Conservation (phyloP, 2,329 filamentous ascomycete species). For the Aspergillus ruber region DNA sequence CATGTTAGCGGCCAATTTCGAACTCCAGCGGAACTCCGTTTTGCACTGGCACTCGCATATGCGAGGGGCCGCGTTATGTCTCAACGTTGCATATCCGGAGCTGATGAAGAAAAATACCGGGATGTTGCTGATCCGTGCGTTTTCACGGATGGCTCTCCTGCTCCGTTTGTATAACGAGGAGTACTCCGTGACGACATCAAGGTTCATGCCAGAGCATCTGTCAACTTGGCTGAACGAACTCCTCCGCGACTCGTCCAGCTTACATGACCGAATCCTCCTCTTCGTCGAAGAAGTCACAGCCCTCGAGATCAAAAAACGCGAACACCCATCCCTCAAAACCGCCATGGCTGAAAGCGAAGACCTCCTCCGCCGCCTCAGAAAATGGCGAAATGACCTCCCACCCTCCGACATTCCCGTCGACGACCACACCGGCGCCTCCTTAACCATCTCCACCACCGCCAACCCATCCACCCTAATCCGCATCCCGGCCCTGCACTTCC, state of each 20-base stretch:
- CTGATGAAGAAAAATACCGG: slow-evolving; percentile 5
- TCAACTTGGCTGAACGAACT: slow-evolving; percentile 4
- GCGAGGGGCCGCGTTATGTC: slow-evolving; percentile 6
- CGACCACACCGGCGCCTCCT: slow-evolving; percentile 1
- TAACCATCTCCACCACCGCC: slow-evolving; percentile 6
- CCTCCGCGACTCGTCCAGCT: slow-evolving; percentile 2
- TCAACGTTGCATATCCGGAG: slow-evolving; percentile 4
- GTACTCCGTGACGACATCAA: slow-evolving; percentile 7
- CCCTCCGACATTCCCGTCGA: slow-evolving; percentile 6
- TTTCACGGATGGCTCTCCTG: slow-evolving; percentile 11
- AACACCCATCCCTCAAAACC: slow-evolving; percentile 3
- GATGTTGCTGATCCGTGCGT: slow-evolving; percentile 7
- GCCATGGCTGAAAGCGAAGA: slow-evolving; percentile 3
- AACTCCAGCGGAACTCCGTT: slow-evolving; percentile 8
- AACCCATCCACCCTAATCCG: slow-evolving; percentile 1
- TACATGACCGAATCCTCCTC: slow-evolving; percentile 5
- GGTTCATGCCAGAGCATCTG: slow-evolving; percentile 4
- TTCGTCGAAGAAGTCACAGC: slow-evolving; percentile 8
- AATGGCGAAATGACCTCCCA: slow-evolving; percentile 4
- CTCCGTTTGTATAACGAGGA: slow-evolving; percentile 10
- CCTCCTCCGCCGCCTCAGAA: slow-evolving; percentile 1
- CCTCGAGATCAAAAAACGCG: slow-evolving; percentile 9
- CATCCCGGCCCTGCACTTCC: slow-evolving; percentile 6
- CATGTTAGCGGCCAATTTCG: slow-evolving; percentile 11
- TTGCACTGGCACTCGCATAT: slow-evolving; percentile 10